Evolutionary conservation across 305 asterid species (phyloP).

Genomic region (Rubia peregrina): DNA sequence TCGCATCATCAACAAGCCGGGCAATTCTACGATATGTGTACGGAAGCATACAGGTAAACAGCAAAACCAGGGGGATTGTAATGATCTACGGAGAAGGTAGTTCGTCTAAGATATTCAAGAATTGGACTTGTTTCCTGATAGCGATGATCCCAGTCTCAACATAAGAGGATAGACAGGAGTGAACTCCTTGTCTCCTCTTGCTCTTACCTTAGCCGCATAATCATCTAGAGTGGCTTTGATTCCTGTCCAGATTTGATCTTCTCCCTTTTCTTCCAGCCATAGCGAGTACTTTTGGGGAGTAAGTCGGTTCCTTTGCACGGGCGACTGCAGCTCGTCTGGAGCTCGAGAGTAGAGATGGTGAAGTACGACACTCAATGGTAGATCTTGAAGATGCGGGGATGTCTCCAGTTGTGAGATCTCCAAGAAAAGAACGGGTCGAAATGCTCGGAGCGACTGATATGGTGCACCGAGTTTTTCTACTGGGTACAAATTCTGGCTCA

Average conservation of each 20-base stretch:
- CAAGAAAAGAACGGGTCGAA: conserved; percentile 78
- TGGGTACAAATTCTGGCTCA: conserved; percentile 80
- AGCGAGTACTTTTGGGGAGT: conserved; percentile 76
- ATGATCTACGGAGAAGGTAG: neutral
- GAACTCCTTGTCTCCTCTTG: conserved; percentile 88
- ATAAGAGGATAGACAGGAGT: conserved; percentile 84
- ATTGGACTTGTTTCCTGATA: conserved; percentile 33
- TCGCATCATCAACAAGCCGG: too few relatives aligned
- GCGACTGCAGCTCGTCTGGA: conserved; percentile 84
- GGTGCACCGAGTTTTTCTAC: conserved; percentile 95
- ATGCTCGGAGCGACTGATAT: conserved; percentile 84
- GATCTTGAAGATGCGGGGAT: conserved; percentile 83
- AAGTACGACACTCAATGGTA: conserved; percentile 72
- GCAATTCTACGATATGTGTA: too few relatives aligned
- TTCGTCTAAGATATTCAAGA: conserved; percentile 7
- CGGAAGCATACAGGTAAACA: neutral
- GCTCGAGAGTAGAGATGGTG: conserved; percentile 91
- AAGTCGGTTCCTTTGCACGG: conserved; percentile 74
- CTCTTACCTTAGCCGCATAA: conserved; percentile 63
- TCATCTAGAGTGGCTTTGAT: conserved; percentile 81
- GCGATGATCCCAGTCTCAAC: conserved; percentile 67
- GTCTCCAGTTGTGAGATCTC: conserved; percentile 78
- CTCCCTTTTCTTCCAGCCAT: conserved; percentile 96
- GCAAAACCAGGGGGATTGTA: neutral
- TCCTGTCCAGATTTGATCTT: conserved; percentile 96